Evolutionary conservation across 1,139 yeast genomes (phyloP).

Genomic region (Casaregolazyma suthepensis): DNA sequence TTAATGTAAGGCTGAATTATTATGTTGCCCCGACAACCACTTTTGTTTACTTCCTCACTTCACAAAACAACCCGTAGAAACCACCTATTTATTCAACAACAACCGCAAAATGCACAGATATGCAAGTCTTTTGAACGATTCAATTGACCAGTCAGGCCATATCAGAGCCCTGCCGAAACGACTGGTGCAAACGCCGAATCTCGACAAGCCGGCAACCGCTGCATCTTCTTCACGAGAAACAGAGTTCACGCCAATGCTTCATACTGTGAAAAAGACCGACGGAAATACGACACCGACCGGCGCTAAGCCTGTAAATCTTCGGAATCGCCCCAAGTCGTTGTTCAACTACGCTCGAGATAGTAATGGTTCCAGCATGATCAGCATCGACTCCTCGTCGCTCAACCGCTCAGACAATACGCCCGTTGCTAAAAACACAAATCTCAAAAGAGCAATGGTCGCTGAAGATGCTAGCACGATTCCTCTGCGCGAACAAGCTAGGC

Average conservation of each 20-base stretch:
- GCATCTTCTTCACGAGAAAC: slow-evolving; percentile 8
- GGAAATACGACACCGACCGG: slow-evolving; percentile 6
- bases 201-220: not conserved
- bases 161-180: slow-evolving; percentile 2
- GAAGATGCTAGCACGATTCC: slow-evolving; percentile 20
- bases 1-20: not conserved
- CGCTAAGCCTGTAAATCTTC: slow-evolving; percentile 3
- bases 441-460: slow-evolving; percentile 10
- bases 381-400: slow-evolving; percentile 9
- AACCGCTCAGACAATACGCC: slow-evolving; percentile 6
- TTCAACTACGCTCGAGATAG: slow-evolving; percentile 6
- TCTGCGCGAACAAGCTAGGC: slow-evolving; percentile 27
- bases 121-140: slow-evolving; percentile 4
- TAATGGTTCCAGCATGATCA: slow-evolving; percentile 7
- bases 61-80: not conserved
- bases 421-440: not conserved
- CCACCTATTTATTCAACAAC: not conserved
- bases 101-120: not conserved
- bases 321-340: slow-evolving; percentile 9
- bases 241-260: slow-evolving; percentile 21
- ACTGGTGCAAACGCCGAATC: slow-evolving; percentile 7
- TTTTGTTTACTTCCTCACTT: slow-evolving; percentile 4
- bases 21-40: slow-evolving; percentile 3
- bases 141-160: not conserved
- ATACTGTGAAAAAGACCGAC: slow-evolving; percentile 16